Base-by-base conservation (phyloP, 371 early-diverging fungal species). In the Batkoa obscura region DNA sequence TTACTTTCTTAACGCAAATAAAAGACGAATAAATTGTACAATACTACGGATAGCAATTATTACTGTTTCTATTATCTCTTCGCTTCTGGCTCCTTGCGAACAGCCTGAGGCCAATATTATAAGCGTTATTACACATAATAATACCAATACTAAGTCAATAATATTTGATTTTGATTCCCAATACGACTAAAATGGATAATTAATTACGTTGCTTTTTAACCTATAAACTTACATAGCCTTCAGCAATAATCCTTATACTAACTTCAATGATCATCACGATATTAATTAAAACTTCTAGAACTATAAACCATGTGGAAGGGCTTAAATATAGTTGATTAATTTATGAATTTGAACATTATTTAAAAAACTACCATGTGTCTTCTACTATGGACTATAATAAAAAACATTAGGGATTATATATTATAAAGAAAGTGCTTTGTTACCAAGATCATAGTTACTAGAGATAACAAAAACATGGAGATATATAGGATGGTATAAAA, bases 241-340 rank as follows among this genome's bases (percentile, higher is more conserved):
- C n/a, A 3, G 53, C 53, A 10, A 39, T 37, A 5, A 53, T 53
- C 36, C 53, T 30, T 35, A 53, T 35, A 5, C 34, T 23, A 43
- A 55, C 55, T 39, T 55, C 55, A 33, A 55, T 30, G n/a, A 55
- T 55, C 41, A 55, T 43, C n/a, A 43, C 55, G 1, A 30, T 31
- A 43, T 55, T 55, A 4, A 55, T 55, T 30, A 55, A 32, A n/a
- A 55, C 30, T 43, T 55, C 55, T 33, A 55, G 32, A 13, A 41
- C 6, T 30, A 55, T 32, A 34, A 55, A 55, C 33, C 17, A 15
- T 13, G 30, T 38, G 30, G 55, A 38, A 35, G 55, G 34, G n/a
- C 42, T 43, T 32, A 33, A 17, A 9, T 12, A 55, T 23, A 23
- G 23, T 43, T 41, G 8, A 45, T 12, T 55, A 31, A 37, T 23